phyloP scores from a whole-genome alignment of 2,329 filamentous ascomycete genomes.

The Aspergillus awamori region DNA sequence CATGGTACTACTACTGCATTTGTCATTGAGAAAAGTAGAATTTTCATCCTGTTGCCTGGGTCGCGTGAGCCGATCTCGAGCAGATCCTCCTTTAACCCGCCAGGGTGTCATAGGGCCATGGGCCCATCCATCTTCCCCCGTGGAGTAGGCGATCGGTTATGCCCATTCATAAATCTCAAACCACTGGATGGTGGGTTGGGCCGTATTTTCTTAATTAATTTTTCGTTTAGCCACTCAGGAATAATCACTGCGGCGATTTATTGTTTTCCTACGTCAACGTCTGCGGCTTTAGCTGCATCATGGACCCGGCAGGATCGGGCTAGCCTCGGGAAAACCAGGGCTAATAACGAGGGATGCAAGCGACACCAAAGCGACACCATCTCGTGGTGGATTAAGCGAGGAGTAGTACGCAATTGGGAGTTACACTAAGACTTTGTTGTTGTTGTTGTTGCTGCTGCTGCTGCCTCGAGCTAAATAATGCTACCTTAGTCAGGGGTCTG shows the following conservation, averaged over 20 bases:
- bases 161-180: background rate
- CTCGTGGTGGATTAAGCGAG: background rate
- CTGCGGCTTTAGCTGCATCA: background rate
- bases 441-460: no score
- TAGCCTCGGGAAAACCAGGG: background rate
- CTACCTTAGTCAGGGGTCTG: background rate
- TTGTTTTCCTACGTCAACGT: background rate
- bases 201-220: background rate
- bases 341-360: background rate
- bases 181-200: background rate
- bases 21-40: no score
- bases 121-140: background rate
- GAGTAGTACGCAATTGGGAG: background rate
- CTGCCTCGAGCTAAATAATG: background rate
- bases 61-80: background rate
- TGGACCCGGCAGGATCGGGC: background rate
- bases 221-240: background rate
- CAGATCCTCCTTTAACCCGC: background rate
- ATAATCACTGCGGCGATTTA: background rate
- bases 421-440: no score
- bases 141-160: conserved; percentile 2
- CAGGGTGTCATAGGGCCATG: background rate
- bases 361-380: background rate
- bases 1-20: no score
- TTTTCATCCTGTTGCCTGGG: background rate